Evolutionary conservation across 768 basidiomycete species (phyloP), one percentile per base, ranked within the genome.

Genomic region (Xerocomellus intermedius): DNA sequence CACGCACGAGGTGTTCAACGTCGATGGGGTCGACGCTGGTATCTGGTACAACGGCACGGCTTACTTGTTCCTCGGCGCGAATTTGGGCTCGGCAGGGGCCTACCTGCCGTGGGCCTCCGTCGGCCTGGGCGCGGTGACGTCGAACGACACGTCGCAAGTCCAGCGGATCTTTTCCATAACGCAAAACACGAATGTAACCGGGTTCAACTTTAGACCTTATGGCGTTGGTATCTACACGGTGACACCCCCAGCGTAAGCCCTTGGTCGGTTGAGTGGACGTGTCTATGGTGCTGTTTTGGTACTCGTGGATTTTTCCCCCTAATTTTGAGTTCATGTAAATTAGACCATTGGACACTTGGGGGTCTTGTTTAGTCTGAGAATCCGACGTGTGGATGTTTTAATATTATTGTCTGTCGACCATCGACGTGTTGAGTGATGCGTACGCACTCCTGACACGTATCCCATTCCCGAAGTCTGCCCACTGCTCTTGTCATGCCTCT

Each of bases 191-290:
- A 68, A 63, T 4, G 45, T 17, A 16, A 69, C 57, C 2, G 66
- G 64, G 14, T 46, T 69, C 13, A 58, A 60, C 44, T 59, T 56
- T 26, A 19, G n/a, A 19, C 50, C 56, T 4, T 57, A 46, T 3
- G 64, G 64, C 1, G 26, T 68, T 26, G 67, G 68, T 12, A 58
- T 69, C 26, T 69, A 69, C 21, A 58, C 50, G 1, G 58, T 41
- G 37, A 59, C 59, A n/a, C 61, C 46, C 7, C 48, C 41, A 0
- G 1, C 30, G 5, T 50, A 50, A 13, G 36, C 12, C 6, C 12
- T 33, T 33, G 8, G 28, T 2, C 9, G 7, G 8, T 28, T 28
- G 28, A 28, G 28, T 9, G 28, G 14, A 13, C 33, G 33, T 35
- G 33, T 35, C 33, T 24, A 24, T 33, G 32, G 32, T 13, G 32